phyloP scores from a whole-genome alignment of 2,329 filamentous ascomycete species.

The Blumeria hordei region DNA sequence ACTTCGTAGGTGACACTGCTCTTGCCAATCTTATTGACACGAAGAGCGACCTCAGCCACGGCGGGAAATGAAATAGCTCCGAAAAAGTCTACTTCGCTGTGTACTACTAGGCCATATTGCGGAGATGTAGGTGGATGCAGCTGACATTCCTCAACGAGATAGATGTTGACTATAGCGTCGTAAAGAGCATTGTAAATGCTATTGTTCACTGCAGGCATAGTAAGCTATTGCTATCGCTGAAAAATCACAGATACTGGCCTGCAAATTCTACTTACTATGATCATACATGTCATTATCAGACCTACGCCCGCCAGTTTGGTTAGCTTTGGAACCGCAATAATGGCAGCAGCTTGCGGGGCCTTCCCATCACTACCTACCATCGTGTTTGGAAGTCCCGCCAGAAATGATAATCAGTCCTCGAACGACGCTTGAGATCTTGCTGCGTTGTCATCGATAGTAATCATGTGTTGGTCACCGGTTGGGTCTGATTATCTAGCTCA shows the following conservation, averaged over 20 bases:
- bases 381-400: background rate
- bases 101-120: constrained; percentile 65
- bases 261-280: background rate
- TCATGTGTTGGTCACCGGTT: too few species aligned
- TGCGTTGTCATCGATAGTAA: too few species aligned
- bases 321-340: background rate
- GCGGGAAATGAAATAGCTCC: constrained; percentile 60
- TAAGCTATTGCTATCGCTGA: background rate
- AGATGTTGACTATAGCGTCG: constrained; percentile 76
- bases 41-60: constrained; percentile 54
- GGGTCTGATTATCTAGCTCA: too few species aligned
- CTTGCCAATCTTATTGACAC: constrained; percentile 63
- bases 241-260: background rate
- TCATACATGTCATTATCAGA: background rate
- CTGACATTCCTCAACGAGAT: constrained; percentile 56
- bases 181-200: constrained; percentile 22
- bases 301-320: background rate
- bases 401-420: background rate
- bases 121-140: constrained; percentile 44
- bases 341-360: background rate
- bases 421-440: too few species aligned
- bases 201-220: background rate
- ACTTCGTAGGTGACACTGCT: constrained; percentile 82
- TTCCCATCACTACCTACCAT: background rate
- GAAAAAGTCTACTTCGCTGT: constrained; percentile 70